These are phyloP conservation scores for Spathaspora girioi DNA, from an alignment of 805 yeast genomes.

Conservation along the genomic window DNA sequence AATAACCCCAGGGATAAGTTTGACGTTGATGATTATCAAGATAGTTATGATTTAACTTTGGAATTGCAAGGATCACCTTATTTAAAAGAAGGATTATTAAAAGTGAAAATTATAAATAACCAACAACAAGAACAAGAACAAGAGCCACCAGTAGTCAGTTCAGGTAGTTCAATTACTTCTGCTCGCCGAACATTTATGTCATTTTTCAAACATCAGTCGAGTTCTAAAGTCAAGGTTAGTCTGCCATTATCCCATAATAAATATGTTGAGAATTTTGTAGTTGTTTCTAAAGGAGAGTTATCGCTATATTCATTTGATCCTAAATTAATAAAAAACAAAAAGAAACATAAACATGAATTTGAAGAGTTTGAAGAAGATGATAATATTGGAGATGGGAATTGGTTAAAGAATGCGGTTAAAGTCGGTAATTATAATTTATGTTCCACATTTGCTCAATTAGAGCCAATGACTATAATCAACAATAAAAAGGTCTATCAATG, in stretches of 20 bases:
- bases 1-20: slow-evolving; percentile 30
- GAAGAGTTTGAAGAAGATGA: slow-evolving; percentile 12
- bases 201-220: slow-evolving; percentile 16
- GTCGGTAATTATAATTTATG: slow-evolving; percentile 51
- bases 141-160: not conserved
- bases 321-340: slow-evolving; percentile 39
- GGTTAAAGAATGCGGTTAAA: slow-evolving; percentile 62
- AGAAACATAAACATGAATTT: slow-evolving; percentile 11
- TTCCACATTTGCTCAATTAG: slow-evolving; percentile 46
- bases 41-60: slow-evolving; percentile 53
- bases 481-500: slow-evolving; percentile 27
- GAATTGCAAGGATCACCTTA: slow-evolving; percentile 75
- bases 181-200: slow-evolving; percentile 14
- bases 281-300: slow-evolving; percentile 64
- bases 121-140: slow-evolving; percentile 30
- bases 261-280: slow-evolving; percentile 52
- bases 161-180: not conserved
- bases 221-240: not conserved
- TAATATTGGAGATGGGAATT: slow-evolving; percentile 59
- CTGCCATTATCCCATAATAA: slow-evolving; percentile 14
- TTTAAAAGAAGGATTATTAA: slow-evolving; percentile 68
- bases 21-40: slow-evolving; percentile 39
- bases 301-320: slow-evolving; percentile 54
- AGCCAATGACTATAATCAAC: slow-evolving; percentile 7
- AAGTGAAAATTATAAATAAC: slow-evolving; percentile 35